phyloP scores from a whole-genome alignment of 139 green algal species.

The Closterium sp. region DNA sequence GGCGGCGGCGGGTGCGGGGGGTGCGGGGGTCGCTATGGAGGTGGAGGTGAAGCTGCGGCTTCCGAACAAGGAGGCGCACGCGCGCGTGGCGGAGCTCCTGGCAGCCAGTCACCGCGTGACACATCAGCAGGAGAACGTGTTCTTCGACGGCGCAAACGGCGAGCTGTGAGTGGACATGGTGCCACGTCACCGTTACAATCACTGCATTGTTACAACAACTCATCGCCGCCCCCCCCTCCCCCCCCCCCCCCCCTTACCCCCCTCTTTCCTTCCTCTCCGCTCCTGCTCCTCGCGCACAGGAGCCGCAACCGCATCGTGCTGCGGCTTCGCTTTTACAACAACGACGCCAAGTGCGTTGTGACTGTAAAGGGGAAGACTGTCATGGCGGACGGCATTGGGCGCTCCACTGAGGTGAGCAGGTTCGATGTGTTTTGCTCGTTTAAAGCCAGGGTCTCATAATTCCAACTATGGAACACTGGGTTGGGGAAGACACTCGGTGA shows the following conservation, averaged over 20 bases:
- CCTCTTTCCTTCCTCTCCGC: neutral
- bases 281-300: neutral
- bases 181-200: no score
- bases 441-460: no score
- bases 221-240: neutral
- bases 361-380: slow-evolving; percentile 19
- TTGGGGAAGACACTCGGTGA: no score
- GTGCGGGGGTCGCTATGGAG: slow-evolving; percentile 52
- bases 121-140: slow-evolving; percentile 87
- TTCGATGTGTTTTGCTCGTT: no score
- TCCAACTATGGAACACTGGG: no score
- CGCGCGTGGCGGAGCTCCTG: slow-evolving; percentile 64
- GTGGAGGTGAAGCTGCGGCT: slow-evolving; percentile 91
- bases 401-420: neutral
- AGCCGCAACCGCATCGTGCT: neutral
- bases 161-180: slow-evolving; percentile 65
- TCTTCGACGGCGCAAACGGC: slow-evolving; percentile 78
- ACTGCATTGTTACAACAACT: no score
- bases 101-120: slow-evolving; percentile 30
- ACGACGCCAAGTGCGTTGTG: slow-evolving; percentile 11
- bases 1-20: slow-evolving; percentile 61
- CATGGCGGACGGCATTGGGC: slow-evolving; percentile 24
- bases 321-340: slow-evolving; percentile 19
- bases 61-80: slow-evolving; percentile 62
- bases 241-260: neutral